phyloP scores from a whole-genome alignment of 164 flowering plant species.

The Platanus orientalis region DNA sequence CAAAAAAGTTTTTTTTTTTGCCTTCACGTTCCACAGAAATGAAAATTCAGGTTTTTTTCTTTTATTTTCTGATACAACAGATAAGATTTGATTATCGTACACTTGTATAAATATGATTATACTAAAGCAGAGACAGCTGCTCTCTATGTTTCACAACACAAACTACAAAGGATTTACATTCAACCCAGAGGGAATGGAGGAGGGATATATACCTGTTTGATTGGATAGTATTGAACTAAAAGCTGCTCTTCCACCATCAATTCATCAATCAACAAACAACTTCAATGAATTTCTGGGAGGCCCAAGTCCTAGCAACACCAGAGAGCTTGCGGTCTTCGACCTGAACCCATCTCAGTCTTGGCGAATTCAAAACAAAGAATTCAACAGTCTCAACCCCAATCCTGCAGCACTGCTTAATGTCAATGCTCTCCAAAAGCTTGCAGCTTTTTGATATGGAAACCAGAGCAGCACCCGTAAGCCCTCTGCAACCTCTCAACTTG shows the following conservation, averaged over 20 bases:
- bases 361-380: constrained; percentile 34
- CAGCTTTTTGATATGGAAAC: constrained; percentile 42
- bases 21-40: no score
- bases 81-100: no score
- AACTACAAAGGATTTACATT: background rate
- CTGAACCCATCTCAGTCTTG: constrained; percentile 32
- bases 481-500: constrained; percentile 59
- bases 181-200: background rate
- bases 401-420: constrained; percentile 44
- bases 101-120: no score
- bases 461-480: constrained; percentile 33
- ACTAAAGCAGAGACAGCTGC: no score
- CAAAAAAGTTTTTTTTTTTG: no score
- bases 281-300: constrained; percentile 36
- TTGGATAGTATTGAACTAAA: no score
- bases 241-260: background rate
- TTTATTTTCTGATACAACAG: no score
- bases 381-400: constrained; percentile 47
- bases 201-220: background rate
- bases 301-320: constrained; percentile 38
- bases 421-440: constrained; percentile 43
- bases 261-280: constrained; percentile 26
- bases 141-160: no score
- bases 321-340: constrained; percentile 69
- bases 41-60: no score